Base-by-base conservation (phyloP, 768 basidiomycete genomes). In the Tephrocybe sp. region DNA sequence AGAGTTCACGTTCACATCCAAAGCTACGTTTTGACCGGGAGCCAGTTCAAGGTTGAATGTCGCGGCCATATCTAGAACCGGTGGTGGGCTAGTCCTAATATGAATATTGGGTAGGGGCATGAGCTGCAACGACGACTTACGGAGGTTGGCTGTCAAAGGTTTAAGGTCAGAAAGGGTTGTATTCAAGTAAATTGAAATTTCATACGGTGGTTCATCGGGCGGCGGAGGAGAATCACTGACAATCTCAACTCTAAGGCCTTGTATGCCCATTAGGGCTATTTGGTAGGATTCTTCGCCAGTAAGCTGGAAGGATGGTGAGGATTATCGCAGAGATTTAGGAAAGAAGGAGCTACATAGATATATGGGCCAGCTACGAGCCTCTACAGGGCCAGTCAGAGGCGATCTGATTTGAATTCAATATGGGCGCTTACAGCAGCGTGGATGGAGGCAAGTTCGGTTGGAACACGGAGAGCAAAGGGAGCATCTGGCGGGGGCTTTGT, bases 211-310 rank as follows among this genome's bases (percentile, higher is more conserved):
- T 59, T 90, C 89, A 48, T 89, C 84, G 41, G 88, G 85, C 12
- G 89, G 91, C 4, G 91, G 91, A 6, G 91, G 89, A 5, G 79
- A 86, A 68, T 93, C 91, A 45, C 83, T 83, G 43, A 91, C 86
- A 49, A 93, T 90, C 68, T 93, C 91, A 44, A 93, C 89, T 35
- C 89, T 79, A 52, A 90, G 76, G 47, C 88, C 89, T 64, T 87
- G 85, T 10, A 89, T 83, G 48, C 87, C 85, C 77, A 86, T 84
- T 50, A 81, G 80, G n/a, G 91, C 89, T 55, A 93, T 92, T 72
- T 92, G 88, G 65, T 84, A 93, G 6, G 91, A 92, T 60, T 92
- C 91, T 64, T 93, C 89, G 45, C 85, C 79, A 12, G 87, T 89
- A 51, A 92, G 72, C 89, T 92, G 56, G 11, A 47, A 38, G 49